Evolutionary conservation across 139 green algal genomes (phyloP), one percentile per base, ranked within the genome.

Genomic region (Gonium pectorale): DNA sequence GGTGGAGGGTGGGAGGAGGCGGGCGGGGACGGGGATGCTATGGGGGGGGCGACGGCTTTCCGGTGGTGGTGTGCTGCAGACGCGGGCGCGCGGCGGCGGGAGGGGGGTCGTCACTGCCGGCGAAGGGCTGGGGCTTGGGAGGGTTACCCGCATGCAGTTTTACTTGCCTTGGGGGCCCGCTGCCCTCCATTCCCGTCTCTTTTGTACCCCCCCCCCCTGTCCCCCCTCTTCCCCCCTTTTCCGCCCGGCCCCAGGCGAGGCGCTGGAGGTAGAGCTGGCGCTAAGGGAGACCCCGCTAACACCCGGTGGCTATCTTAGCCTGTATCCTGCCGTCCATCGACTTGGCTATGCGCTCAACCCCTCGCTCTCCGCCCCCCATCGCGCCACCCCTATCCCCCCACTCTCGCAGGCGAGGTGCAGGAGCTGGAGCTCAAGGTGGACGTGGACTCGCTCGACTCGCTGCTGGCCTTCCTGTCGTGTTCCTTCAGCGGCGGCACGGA

Each of bases 401-500:
- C 41, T n/a, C n/a, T n/a, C 29, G 27, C 90, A 68, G 88, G 89
- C 8, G 88, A 98, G 56, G 94, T 99, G 17, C 92, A 94, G 87
- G 95, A 98, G 86, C 87, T 99, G 82, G 94, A 99, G 87, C 89
- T 98, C 5, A 63, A 59, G 8, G 85, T 91, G 21, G 89, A 95
- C 40, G 5, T 87, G 21, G 31, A 85, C 17, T 88, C 79, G 52
- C 85, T 98, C 66, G 66, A 90, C 56, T 71, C 86, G 38, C 91
- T 99, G 79, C 92, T 99, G 37, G 86, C 93, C 33, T 99, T 99
- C 89, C 92, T 99, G 63, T 79, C 85, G 21, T 87, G 87, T 54
- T 90, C 88, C 60, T 97, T 96, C 86, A 79, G 81, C 82, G 86
- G 81, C 37, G 90, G 91, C 38, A 94, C 94, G 11, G 94, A 96